phyloP scores from a whole-genome alignment of 2,329 filamentous ascomycete species.

The Huntiella moniliformis region DNA sequence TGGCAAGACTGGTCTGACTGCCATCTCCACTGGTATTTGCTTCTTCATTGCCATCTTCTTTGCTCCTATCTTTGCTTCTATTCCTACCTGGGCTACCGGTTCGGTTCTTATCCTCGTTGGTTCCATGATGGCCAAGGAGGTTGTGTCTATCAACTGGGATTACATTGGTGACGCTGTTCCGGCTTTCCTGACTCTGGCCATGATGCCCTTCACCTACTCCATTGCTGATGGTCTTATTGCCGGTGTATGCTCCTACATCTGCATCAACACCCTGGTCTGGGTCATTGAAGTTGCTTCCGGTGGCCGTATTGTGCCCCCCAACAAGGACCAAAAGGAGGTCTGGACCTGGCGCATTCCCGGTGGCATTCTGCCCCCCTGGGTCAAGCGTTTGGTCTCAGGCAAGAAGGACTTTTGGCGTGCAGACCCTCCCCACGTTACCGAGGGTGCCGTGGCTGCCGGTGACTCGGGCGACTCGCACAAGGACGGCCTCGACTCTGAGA shows the following conservation, averaged over 20 bases:
- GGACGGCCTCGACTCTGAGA: conserved; percentile 3
- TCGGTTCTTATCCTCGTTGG: conserved; percentile 77
- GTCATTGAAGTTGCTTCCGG: conserved; percentile 44
- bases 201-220: conserved; percentile 83
- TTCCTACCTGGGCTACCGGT: conserved; percentile 65
- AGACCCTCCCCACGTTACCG: conserved; percentile 5
- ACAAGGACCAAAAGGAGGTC: conserved; percentile 57
- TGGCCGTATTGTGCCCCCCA: conserved; percentile 53
- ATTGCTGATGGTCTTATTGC: conserved; percentile 76
- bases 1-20: conserved; percentile 53
- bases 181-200: conserved; percentile 62
- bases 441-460: conserved; percentile 11
- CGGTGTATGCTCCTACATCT: conserved; percentile 57
- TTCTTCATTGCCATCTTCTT: conserved; percentile 59
- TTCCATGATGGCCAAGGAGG: conserved; percentile 66
- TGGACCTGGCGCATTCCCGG: conserved; percentile 67
- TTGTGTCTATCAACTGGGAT: conserved; percentile 72
- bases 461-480: conserved; percentile 7
- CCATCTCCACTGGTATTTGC: conserved; percentile 48
- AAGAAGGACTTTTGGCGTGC: conserved; percentile 56
- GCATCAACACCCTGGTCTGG: conserved; percentile 56
- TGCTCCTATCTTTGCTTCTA: conserved; percentile 56
- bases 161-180: conserved; percentile 73
- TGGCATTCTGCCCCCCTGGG: conserved; percentile 57
- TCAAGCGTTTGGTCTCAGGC: conserved; percentile 41